Evolutionary conservation across 2,329 filamentous ascomycete species (phyloP).

Genomic region (Corinectria fuckeliana): DNA sequence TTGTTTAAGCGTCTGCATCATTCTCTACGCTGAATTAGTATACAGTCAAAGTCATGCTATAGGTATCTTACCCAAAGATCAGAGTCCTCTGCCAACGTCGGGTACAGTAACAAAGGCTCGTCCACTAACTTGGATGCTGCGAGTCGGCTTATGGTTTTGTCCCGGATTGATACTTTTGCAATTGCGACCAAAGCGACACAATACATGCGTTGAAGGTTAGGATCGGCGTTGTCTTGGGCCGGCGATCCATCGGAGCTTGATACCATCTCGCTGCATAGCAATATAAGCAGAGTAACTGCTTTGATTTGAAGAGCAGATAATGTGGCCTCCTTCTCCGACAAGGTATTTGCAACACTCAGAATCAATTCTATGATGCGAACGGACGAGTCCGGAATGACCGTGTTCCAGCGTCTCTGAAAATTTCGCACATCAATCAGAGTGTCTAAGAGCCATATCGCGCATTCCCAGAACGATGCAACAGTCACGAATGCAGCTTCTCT

Average conservation of each 20-base stretch:
- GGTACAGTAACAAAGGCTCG: conserved; percentile 47
- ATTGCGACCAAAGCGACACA: conserved; percentile 49
- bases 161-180: conserved; percentile 43
- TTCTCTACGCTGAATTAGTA: conserved; percentile 41
- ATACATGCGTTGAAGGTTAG: conserved; percentile 43
- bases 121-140: conserved; percentile 52
- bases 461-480: conserved; percentile 47
- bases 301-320: conserved; percentile 43
- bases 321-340: conserved; percentile 23
- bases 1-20: conserved; percentile 39
- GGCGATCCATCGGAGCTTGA: conserved; percentile 42
- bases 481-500: conserved; percentile 42
- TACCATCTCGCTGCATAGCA: conserved; percentile 52
- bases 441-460: conserved; percentile 58
- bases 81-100: conserved; percentile 41
- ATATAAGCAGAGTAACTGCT: conserved; percentile 46
- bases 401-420: conserved; percentile 48
- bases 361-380: conserved; percentile 46
- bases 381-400: conserved; percentile 39
- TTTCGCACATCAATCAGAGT: conserved; percentile 51
- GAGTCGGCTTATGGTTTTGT: conserved; percentile 47
- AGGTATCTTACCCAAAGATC: conserved; percentile 50
- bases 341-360: conserved; percentile 42
- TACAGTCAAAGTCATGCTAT: neutral
- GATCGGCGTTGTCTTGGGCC: conserved; percentile 35